Evolutionary conservation across 345 rosid species (phyloP).

Genomic region (Populus nigra): DNA sequence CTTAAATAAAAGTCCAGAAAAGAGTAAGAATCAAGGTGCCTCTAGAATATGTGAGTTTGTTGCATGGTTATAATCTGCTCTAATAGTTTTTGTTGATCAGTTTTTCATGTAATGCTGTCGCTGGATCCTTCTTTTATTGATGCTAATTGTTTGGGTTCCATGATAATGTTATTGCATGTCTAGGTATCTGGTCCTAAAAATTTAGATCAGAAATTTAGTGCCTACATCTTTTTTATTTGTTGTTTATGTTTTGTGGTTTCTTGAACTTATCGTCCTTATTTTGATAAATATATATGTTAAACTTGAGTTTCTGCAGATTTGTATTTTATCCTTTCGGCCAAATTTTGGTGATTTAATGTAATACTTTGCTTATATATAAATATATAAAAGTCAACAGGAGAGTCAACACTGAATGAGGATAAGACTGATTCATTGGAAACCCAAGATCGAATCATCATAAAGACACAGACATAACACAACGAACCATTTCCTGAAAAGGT

Average conservation of each 20-base stretch:
- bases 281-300: no score
- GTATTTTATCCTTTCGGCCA: background rate
- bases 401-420: background rate
- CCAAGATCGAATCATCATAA: background rate
- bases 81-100: background rate
- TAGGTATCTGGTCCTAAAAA: background rate
- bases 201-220: background rate
- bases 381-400: background rate
- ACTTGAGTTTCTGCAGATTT: background rate
- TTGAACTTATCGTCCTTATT: background rate
- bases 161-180: background rate
- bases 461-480: background rate
- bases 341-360: background rate
- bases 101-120: background rate
- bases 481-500: background rate
- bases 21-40: background rate
- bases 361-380: no score
- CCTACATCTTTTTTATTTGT: background rate
- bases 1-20: background rate
- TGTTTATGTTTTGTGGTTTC: background rate
- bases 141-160: background rate
- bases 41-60: background rate
- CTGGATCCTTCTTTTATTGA: background rate
- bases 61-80: no score
- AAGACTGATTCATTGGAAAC: background rate